Evolutionary conservation across 208 protist genomes (phyloP), one percentile per base, ranked within the genome.

Genomic region (Porcisia deanei): DNA sequence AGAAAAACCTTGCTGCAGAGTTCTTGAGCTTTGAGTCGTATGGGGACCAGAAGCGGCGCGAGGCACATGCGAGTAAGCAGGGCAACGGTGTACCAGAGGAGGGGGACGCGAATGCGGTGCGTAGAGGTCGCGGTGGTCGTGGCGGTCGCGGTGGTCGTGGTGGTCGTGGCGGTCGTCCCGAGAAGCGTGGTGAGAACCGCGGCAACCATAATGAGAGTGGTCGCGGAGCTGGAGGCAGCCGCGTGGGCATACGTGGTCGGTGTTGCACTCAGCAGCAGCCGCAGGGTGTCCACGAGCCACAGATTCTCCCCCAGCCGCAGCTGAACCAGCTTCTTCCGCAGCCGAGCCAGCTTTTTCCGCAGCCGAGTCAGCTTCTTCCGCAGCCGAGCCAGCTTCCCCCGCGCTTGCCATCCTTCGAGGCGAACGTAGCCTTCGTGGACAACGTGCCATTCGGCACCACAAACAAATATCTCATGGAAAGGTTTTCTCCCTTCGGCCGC

Each of bases 391-490:
- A 66, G 45, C 54, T 41, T 18, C 72, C 58, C 41, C 80, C 74
- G 22, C 65, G 64, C 39, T 54, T 80, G 53, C 91, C 93, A 14
- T 85, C 83, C 22, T 78, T 85, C 30, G 83, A 94, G 66, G 89
- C 85, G 0, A 91, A 85, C 68, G 91, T 91, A 2, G 91, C 88
- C 6, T 86, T 94, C 70, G 82, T 86, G 25, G 93, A 97, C 73
- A 95, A 97, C 80, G 79, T 97, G 25, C 91, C 91, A 16, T 97
- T 97, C 79, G 89, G 88, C 66, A 94, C 89, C 30, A 87, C 91
- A 14, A 95, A 97, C 73, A 85, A 75, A 25, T 82, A 88, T 54
- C 73, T 97, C 63, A 90, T 91, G 84, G 88, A 93, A n/a, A 53
- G 84, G 25, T 95, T 97, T 79, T 81, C 78, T 18, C 69, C 80